Percentiles rank a stretch among this genome's conserved stretches.
phyloP scores from a whole-genome alignment of 1,284 basidiomycete genomes.

The Mycena sp. region DNA sequence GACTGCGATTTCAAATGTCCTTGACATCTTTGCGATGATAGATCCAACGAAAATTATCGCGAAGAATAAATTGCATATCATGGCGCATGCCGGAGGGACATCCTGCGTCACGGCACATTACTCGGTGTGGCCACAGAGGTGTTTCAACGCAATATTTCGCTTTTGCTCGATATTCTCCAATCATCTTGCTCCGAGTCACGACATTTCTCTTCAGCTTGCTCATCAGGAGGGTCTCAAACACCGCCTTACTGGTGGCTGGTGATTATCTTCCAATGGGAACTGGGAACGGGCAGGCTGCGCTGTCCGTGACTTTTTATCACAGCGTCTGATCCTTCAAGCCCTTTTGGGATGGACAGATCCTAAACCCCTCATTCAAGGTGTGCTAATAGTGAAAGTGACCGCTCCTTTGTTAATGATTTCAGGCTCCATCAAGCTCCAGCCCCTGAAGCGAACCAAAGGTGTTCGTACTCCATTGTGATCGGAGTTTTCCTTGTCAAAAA shows the following conservation, averaged over 20 bases:
- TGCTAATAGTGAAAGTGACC: neutral
- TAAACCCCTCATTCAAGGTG: neutral
- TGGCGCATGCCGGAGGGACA: conserved; percentile 43
- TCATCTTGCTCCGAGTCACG: conserved; percentile 48
- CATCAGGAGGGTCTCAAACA: conserved; percentile 19
- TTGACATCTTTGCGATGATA: conserved; percentile 40
- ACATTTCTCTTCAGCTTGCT: conserved; percentile 45
- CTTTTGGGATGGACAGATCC: conserved; percentile 17
- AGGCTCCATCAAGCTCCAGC: neutral
- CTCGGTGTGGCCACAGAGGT: conserved; percentile 45
- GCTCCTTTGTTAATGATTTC: neutral
- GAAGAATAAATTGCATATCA: conserved; percentile 49
- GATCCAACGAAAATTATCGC: conserved; percentile 41
- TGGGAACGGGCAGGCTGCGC: conserved; percentile 7
- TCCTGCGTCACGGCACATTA: conserved; percentile 45
- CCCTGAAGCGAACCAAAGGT: neutral
- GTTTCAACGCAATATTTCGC: conserved; percentile 50
- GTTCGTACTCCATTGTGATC: neutral
- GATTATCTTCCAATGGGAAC: neutral
- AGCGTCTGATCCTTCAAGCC: neutral
- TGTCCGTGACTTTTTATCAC: conserved; percentile 4
- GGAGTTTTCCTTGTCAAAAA: neutral
- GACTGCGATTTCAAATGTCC: conserved; percentile 41
- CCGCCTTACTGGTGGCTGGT: conserved; percentile 12
- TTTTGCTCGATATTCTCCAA: conserved; percentile 47